These are phyloP conservation scores for Globisporangium alternatum DNA, from an alignment of 352 stramenopile genomes.

Conservation along the genomic window DNA sequence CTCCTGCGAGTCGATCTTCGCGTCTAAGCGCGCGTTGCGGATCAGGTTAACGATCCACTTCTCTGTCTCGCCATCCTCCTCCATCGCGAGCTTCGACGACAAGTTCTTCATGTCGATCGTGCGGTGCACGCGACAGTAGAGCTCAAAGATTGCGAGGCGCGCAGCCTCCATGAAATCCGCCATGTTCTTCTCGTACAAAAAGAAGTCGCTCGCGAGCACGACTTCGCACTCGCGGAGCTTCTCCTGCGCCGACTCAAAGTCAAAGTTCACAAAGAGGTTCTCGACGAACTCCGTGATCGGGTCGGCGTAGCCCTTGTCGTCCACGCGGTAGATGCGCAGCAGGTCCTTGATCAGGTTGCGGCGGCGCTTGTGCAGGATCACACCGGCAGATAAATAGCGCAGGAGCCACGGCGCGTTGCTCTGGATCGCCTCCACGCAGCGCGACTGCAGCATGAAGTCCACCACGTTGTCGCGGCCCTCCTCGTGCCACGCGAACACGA, in stretches of 20 bases:
- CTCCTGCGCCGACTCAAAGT: constrained; percentile 97
- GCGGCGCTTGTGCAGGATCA: constrained; percentile 97
- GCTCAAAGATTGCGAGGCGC: constrained; percentile 98
- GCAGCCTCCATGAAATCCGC: constrained; percentile 98
- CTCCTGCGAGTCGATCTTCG: constrained; percentile 98
- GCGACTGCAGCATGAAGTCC: constrained; percentile 94
- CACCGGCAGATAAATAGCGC: constrained; percentile 95
- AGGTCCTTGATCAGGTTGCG: constrained; percentile 94
- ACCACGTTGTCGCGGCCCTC: constrained; percentile 96
- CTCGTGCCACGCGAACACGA: constrained; percentile 92
- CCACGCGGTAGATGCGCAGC: constrained; percentile 93
- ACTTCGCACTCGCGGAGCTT: constrained; percentile 92
- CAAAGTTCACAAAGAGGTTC: constrained; percentile 97
- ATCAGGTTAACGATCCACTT: constrained; percentile 99
- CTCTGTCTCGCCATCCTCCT: constrained; percentile 94
- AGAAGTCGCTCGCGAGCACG: constrained; percentile 97
- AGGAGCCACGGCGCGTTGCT: constrained; percentile 98
- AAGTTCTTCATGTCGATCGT: constrained; percentile 98
- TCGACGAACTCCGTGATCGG: constrained; percentile 95
- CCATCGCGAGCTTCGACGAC: constrained; percentile 95
- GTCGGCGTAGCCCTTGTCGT: constrained; percentile 81
- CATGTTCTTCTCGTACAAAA: constrained; percentile 95
- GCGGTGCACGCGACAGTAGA: constrained; percentile 99
- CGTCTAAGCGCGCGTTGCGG: constrained; percentile 94
- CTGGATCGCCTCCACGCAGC: constrained; percentile 96